phyloP scores from a whole-genome alignment of 768 basidiomycete genomes.

The Dictyophora rubrovolvata region DNA sequence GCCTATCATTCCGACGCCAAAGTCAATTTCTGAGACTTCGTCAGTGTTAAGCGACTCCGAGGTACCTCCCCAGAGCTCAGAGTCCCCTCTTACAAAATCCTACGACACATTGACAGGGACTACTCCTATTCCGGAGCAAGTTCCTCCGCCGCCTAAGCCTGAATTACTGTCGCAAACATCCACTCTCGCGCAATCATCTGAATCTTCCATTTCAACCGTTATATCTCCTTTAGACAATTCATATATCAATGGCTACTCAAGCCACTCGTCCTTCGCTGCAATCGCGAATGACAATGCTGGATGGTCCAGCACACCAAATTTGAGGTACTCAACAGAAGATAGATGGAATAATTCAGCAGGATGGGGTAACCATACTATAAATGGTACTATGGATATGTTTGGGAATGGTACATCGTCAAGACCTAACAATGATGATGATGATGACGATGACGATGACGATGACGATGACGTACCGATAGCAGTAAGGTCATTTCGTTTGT shows the following conservation, averaged over 20 bases:
- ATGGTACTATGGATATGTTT: background rate
- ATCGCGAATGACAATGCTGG: slow-evolving; percentile 33
- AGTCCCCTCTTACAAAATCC: slow-evolving; percentile 9
- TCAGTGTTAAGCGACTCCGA: slow-evolving; percentile 49
- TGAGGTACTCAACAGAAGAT: background rate
- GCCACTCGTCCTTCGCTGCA: slow-evolving; percentile 34
- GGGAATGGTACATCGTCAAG: background rate
- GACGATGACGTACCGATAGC: slow-evolving; percentile 23
- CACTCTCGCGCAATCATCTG: background rate
- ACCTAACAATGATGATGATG: slow-evolving; percentile 16
- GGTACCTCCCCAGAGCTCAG: slow-evolving; percentile 10
- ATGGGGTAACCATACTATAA: slow-evolving; percentile 6
- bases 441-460: slow-evolving; percentile 27
- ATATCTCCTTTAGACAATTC: slow-evolving; percentile 22
- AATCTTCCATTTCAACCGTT: slow-evolving; percentile 8
- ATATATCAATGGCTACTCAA: slow-evolving; percentile 4
- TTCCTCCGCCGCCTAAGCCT: background rate
- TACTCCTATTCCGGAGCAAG: background rate
- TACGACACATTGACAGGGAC: slow-evolving; percentile 12
- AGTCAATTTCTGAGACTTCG: slow-evolving; percentile 9
- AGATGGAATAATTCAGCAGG: background rate
- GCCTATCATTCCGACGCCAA: background rate
- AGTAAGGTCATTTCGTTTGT: slow-evolving; percentile 18
- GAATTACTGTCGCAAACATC: background rate
- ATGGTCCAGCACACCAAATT: slow-evolving; percentile 22